Conservation (phyloP, 129 eudicot species). For the Chrysanthemum seticuspe region DNA sequence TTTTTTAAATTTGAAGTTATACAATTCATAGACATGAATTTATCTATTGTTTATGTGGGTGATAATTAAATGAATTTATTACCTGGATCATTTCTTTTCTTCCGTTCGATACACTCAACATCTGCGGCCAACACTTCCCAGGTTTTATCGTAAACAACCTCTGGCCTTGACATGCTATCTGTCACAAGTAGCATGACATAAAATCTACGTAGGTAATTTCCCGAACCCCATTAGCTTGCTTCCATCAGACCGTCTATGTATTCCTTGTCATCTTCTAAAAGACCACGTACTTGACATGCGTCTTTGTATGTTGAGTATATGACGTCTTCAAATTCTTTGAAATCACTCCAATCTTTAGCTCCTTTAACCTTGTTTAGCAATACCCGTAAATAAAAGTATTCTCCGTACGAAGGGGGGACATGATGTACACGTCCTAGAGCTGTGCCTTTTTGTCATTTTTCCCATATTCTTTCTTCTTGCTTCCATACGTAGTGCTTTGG, state of each 20-base stretch:
- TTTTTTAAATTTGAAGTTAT: no score
- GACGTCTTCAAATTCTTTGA: neutral
- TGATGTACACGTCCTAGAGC: neutral
- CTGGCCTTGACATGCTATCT: neutral
- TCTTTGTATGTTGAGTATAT: neutral
- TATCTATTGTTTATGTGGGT: no score
- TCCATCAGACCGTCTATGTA: neutral
- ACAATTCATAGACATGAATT: no score
- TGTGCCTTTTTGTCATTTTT: no score
- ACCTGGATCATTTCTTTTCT: no score
- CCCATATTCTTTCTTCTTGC: neutral
- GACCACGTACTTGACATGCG: neutral
- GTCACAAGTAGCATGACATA: neutral
- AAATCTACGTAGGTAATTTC: no score
- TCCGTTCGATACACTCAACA: neutral
- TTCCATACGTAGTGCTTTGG: neutral
- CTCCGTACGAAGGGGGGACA: neutral
- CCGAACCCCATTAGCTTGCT: neutral
- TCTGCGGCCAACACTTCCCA: neutral
- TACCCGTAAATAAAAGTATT: no score
- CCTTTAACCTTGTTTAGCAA: neutral
- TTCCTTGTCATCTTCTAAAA: neutral
- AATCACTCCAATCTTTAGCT: neutral
- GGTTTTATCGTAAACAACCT: neutral
- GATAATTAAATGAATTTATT: no score